Base-by-base conservation (phyloP, 106 monocot species). In the Dioscorea zingiberensis region DNA sequence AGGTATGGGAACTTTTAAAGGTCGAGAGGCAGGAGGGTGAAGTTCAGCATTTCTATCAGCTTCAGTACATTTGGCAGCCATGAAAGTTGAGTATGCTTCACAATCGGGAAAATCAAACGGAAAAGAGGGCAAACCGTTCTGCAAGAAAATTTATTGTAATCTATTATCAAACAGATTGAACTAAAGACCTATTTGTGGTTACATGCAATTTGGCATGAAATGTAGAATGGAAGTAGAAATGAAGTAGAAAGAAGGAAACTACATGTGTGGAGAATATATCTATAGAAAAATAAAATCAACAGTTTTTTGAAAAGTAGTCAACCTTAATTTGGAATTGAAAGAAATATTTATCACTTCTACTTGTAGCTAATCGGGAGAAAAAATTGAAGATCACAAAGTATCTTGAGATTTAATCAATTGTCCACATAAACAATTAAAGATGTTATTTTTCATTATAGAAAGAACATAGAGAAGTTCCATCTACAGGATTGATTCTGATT, bases 91-190 rank as follows among this genome's bases (percentile, higher is more conserved):
- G 63, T 98, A 98, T 19, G 92, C 77, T 27, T 80, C 67, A 59
- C 79, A 81, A 76, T 98, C 92, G 32, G 97, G 97, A 69, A 92
- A 98, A 84, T 98, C 97, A 69, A 60, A 76, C 48, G 97, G 97
- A 66, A 92, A 98, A 58, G 30, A 81, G 62, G 97, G 89, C 13
- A 98, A 56, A 1, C 73, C 78, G 68, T 63, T 69, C 97, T 98
- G 84, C 70, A 81, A 65, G 18, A 55, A 13, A 32, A 19, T 51
- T 60, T 51, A 5, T 16, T 51, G 4, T 51, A 4, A 15, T 51
- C 1, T 4, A 18, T 51, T 51, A 51, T 51, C 15, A 51, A 8
- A 16, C 51, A 19, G 51, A 51, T 51, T 51, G 19, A 51, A 5
- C 15, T 18, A 51, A 18, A 51, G 15, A 51, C 6, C 9, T 38